Conservation (phyloP, 345 rosid genomes). For the Camelina neglecta region DNA sequence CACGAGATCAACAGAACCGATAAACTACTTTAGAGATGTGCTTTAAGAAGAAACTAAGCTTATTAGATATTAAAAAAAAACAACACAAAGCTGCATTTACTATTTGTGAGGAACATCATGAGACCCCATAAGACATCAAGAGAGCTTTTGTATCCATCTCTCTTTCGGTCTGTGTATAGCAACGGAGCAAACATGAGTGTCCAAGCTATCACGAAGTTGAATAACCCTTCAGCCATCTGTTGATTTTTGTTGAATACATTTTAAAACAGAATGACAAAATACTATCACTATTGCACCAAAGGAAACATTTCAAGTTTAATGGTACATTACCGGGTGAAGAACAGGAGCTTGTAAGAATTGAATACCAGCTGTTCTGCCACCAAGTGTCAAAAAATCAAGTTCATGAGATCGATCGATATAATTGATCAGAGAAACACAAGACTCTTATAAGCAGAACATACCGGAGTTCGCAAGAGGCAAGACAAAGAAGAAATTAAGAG, state of each 20-base stretch:
- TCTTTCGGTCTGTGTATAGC: slow-evolving; percentile 79
- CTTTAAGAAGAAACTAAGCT: neutral
- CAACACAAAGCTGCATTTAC: slow-evolving; percentile 41
- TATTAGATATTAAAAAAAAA: neutral
- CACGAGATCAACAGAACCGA: slow-evolving; percentile 20
- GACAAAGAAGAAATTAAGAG: slow-evolving; percentile 90
- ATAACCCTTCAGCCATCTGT: slow-evolving; percentile 90
- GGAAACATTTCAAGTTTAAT: neutral
- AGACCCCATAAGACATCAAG: slow-evolving; percentile 79
- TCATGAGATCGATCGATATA: slow-evolving; percentile 11
- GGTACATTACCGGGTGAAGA: slow-evolving; percentile 78
- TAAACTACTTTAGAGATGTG: slow-evolving; percentile 2
- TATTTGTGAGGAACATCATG: slow-evolving; percentile 97
- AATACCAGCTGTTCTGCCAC: slow-evolving; percentile 82
- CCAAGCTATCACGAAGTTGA: slow-evolving; percentile 96
- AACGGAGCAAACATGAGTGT: slow-evolving; percentile 97
- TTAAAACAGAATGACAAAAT: slow-evolving; percentile 18
- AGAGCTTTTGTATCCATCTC: slow-evolving; percentile 77
- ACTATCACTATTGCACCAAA: neutral
- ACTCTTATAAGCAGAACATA: slow-evolving; percentile 36
- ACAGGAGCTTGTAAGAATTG: slow-evolving; percentile 71
- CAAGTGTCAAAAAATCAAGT: slow-evolving; percentile 35
- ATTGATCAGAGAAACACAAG: neutral
- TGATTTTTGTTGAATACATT: neutral
- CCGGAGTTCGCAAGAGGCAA: slow-evolving; percentile 81